Evolutionary conservation across 1,284 basidiomycete species (phyloP).

Genomic region (Melampsora abietis-canadensis): DNA sequence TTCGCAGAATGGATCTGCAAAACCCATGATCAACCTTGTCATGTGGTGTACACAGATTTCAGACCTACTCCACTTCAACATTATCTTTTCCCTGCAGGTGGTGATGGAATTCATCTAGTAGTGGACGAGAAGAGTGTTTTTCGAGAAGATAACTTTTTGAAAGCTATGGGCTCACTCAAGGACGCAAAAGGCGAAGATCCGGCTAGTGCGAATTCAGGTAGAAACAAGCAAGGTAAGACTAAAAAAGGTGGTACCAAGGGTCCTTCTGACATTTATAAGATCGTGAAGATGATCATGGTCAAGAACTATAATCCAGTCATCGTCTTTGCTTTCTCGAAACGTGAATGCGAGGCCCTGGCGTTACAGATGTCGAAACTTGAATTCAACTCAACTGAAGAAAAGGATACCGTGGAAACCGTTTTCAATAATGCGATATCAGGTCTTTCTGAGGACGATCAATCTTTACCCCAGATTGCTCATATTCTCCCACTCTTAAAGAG

Average conservation of each 20-base stretch:
- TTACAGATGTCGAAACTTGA: slow-evolving; percentile 91
- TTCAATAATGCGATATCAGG: slow-evolving; percentile 93
- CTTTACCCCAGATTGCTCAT: slow-evolving; percentile 89
- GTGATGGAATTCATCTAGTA: slow-evolving; percentile 94
- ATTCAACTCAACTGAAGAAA: slow-evolving; percentile 91
- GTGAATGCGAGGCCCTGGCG: slow-evolving; percentile 92
- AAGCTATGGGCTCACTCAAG: slow-evolving; percentile 88
- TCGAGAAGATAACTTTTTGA: slow-evolving; percentile 93
- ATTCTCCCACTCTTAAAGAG: slow-evolving; percentile 88
- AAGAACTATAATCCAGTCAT: slow-evolving; percentile 99
- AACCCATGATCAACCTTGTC: slow-evolving; percentile 95
- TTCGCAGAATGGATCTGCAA: slow-evolving; percentile 99
- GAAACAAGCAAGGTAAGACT: slow-evolving; percentile 81
- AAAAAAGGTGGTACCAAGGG: slow-evolving; percentile 90
- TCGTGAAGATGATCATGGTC: slow-evolving; percentile 97
- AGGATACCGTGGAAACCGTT: slow-evolving; percentile 79
- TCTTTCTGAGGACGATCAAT: slow-evolving; percentile 79
- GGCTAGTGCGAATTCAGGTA: slow-evolving; percentile 69
- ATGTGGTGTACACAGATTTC: slow-evolving; percentile 99
- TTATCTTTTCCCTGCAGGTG: slow-evolving; percentile 93
- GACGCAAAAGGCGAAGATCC: slow-evolving; percentile 85
- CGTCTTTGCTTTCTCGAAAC: slow-evolving; percentile 96
- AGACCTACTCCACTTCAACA: slow-evolving; percentile 96
- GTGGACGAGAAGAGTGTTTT: slow-evolving; percentile 97
- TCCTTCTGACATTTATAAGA: slow-evolving; percentile 93